Evolutionary conservation across 495 filamentous ascomycete genomes (phyloP), one percentile per base, ranked within the genome.

Genomic region (Amniculicola lignicola): DNA sequence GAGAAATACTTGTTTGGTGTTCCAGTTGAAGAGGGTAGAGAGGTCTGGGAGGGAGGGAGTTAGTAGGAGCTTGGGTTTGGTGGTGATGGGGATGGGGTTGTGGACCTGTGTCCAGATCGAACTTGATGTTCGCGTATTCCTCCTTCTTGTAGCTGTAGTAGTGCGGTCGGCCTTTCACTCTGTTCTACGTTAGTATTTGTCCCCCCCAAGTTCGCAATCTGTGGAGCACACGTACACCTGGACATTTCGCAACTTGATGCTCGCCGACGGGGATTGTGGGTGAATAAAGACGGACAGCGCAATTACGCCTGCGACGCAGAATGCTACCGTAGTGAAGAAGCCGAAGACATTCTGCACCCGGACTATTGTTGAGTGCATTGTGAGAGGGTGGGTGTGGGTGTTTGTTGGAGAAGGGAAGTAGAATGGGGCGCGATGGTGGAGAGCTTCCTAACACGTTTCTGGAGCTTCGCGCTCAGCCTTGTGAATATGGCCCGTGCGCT

Each of bases 1-100:
- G 70, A 94, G 82, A 74, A 97, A 99, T 63, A 97, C 72, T 72
- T 96, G 90, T 72, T 99, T 99, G n/a, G 93, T 99, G 76, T 99
- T 99, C 94, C 94, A 99, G 72, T 87, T 95, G 83, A 96, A 96
- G 65, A 99, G 85, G 23, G 86, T 84, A 51, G 83, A 82, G 45
- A 98, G 80, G 73, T 98, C 92, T 82, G 37, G 14, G 22, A 11
- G 38, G 3, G 11, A 24, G 22, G 24, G 18, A 31, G 45, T 22
- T 7, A n/a, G 29, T 35, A 14, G 38, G 27, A 18, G 9, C 3
- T 9, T n/a, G 10, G 31, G 75, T 49, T 27, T 48, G 29, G 28
- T 18, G 37, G 24, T 28, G 24, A 21, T 18, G 23, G 41, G 36
- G 22, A 25, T 4, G 46, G 21, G 19, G 21, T 0, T n/a, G 39